Base-by-base conservation (phyloP, 768 basidiomycete species). In the Tulasnella calospora region DNA sequence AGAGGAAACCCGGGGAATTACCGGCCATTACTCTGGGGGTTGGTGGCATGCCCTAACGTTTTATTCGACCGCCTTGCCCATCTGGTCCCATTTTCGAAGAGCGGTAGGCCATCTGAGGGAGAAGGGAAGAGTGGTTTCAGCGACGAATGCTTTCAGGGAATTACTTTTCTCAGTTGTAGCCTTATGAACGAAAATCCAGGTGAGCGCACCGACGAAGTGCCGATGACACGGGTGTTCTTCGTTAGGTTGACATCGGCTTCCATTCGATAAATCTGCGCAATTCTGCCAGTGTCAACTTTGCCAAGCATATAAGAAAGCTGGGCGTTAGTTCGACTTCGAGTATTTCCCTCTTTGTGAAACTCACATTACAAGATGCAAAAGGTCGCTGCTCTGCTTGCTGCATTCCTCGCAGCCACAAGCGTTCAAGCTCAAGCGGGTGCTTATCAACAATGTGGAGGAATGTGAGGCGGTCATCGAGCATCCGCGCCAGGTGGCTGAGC, bases 371-470 rank as follows among this genome's bases (percentile, higher is more conserved):
- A 67, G 30, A 67, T 67, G 61, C 61, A 67, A 33, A 67, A 67
- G 33, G 17, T 67, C 30, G 19, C 55, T n/a, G 35, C 57, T 40
- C 33, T 76, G 12, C 12, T 61, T 38, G 61, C 51, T 57, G 36
- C 57, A 19, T 8, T 69, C 36, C 75, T 76, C 36, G 51, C 57
- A 10, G 47, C 75, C 35, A 36, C 57, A 40, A 33, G 75, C 21
- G 75, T 76, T 36, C 46, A 61, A 38, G 75, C 75, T 21, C 75
- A 76, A 61, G 13, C 27, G 33, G 77, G 41, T 30, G 38, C 41
- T 46, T 78, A 17, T 6, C 8, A 30, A 38, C 69, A 72, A 72
- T 78, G 77, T 13, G 70, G 77, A 21, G 70, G 77, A 27, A 76
- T 13, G 75, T 76, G 27, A 76, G 51, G 23, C 30, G 74, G n/a